phyloP scores from a whole-genome alignment of 441 rosid genomes.

The Sinapis alba region DNA sequence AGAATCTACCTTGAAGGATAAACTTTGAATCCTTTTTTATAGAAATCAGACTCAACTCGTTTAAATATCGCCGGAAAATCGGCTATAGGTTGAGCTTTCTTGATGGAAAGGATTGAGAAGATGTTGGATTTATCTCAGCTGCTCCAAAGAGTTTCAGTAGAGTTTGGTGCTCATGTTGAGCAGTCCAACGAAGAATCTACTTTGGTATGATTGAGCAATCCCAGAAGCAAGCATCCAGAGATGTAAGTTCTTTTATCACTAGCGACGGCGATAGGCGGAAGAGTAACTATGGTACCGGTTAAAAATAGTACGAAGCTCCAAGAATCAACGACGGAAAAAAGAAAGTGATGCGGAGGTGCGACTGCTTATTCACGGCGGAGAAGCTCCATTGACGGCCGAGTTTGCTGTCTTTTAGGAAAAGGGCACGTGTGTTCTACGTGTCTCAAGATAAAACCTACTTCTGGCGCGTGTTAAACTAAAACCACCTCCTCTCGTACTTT shows the following conservation, averaged over 20 bases:
- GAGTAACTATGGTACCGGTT: no score
- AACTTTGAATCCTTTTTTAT: background rate
- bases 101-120: background rate
- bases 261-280: no score
- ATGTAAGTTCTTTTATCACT: background rate
- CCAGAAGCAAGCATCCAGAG: background rate
- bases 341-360: background rate
- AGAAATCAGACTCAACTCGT: background rate
- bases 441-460: background rate
- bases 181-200: background rate
- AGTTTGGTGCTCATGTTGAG: background rate
- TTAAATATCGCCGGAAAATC: background rate
- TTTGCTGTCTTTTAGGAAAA: background rate
- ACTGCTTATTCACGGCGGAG: background rate
- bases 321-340: background rate
- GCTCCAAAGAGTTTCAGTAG: background rate
- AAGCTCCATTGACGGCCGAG: background rate
- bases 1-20: background rate
- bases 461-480: background rate
- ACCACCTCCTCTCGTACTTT: background rate
- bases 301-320: no score
- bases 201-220: background rate
- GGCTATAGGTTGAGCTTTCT: background rate
- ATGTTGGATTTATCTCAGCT: background rate
- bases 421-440: background rate